Conservation (phyloP, 2,329 filamentous ascomycete genomes). For the Beauveria asiatica region DNA sequence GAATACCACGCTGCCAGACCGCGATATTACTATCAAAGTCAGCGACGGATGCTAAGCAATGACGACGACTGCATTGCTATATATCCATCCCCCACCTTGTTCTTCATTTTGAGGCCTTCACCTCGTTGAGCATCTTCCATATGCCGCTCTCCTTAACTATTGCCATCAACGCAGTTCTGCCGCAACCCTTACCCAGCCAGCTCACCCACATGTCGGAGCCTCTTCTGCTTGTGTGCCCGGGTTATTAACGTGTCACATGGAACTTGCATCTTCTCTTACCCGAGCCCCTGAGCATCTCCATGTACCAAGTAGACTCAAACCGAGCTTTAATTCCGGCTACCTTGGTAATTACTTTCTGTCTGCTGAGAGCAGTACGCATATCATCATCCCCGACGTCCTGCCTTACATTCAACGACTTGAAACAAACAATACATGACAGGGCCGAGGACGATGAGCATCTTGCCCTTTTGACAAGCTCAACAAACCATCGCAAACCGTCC, state of each 20-base stretch:
- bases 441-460: too few species aligned
- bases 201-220: neutral
- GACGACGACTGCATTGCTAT: neutral
- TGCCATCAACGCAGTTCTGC: neutral
- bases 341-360: neutral
- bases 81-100: neutral
- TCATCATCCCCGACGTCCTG: too few species aligned
- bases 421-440: too few species aligned
- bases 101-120: neutral
- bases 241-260: constrained; percentile 11
- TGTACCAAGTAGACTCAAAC: neutral
- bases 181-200: constrained; percentile 1
- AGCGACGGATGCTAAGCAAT: neutral
- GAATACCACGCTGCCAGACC: neutral
- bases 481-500: neutral
- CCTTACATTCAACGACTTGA: too few species aligned
- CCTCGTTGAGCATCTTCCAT: neutral
- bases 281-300: neutral
- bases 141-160: neutral
- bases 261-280: neutral
- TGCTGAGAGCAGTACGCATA: too few species aligned
- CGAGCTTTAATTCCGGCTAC: neutral
- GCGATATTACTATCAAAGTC: neutral
- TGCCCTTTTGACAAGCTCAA: neutral
- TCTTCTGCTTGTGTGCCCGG: neutral